Conservation (phyloP, 306 rosid genomes). For the Astragalus membranaceus region DNA sequence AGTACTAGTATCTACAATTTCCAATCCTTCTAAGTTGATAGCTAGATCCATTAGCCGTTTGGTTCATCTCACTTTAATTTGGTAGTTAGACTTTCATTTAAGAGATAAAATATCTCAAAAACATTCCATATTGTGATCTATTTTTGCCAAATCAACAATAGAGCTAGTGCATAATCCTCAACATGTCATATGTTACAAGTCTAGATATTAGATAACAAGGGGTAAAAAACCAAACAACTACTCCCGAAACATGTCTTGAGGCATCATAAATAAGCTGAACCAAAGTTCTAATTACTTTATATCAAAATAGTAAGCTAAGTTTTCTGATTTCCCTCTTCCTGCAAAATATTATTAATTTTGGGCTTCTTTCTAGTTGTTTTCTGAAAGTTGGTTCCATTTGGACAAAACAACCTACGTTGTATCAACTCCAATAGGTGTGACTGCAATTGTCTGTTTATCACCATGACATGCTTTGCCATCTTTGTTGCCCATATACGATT, state of each 20-base stretch:
- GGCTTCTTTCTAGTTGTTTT: constrained; percentile 18
- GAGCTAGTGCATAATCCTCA: background rate
- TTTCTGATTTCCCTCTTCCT: constrained; percentile 15
- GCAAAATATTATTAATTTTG: background rate
- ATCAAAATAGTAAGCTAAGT: background rate
- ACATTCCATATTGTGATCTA: background rate
- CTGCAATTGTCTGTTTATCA: constrained; percentile 53
- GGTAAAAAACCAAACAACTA: background rate
- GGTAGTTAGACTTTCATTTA: background rate
- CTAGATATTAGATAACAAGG: background rate
- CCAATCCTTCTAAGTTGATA: too few relatives aligned
- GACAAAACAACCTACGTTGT: constrained; percentile 24
- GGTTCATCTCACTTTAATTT: too few relatives aligned
- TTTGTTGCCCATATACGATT: constrained; percentile 39
- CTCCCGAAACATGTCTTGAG: background rate
- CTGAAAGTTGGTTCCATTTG: background rate
- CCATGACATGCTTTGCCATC: constrained; percentile 65
- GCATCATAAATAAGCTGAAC: background rate
- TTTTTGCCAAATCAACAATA: background rate
- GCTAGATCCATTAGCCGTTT: too few relatives aligned
- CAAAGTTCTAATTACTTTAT: background rate
- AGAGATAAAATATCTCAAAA: background rate
- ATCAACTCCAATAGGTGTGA: constrained; percentile 44
- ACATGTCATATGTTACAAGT: background rate
- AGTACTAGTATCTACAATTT: too few relatives aligned